Evolutionary conservation across 2,329 filamentous ascomycete species (phyloP).

Genomic region (Colletotrichum costaricense): DNA sequence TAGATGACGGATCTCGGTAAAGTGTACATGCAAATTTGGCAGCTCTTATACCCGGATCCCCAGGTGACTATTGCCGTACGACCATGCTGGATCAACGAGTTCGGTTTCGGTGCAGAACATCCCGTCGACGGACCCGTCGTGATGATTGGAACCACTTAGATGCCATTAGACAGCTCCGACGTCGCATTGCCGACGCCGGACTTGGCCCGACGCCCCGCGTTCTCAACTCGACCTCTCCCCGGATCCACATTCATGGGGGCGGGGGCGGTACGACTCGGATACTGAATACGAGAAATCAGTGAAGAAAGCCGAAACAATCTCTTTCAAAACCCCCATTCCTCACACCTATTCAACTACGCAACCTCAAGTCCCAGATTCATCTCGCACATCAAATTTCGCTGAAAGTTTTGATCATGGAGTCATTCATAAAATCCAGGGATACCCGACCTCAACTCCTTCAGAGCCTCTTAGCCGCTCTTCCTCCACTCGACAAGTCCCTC

Average conservation of each 20-base stretch:
- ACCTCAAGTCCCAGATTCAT: neutral
- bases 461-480: conserved; percentile 21
- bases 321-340: neutral
- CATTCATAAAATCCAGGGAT: conserved; percentile 13
- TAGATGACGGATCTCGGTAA: no score
- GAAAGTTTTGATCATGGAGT: neutral
- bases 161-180: neutral
- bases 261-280: neutral
- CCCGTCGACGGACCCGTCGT: neutral
- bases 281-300: neutral
- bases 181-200: neutral
- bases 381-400: neutral
- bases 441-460: conserved; percentile 11
- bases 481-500: conserved; percentile 14
- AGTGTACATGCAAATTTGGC: no score
- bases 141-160: neutral
- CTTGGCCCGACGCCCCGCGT: conserved; percentile 6
- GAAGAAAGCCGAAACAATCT: no score
- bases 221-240: neutral
- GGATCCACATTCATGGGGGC: neutral
- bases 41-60: neutral
- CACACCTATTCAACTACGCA: neutral
- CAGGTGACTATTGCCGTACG: neutral
- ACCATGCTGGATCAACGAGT: neutral
- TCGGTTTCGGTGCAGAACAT: neutral